These are phyloP conservation scores for Neurospora sp. DNA, from an alignment of 495 filamentous ascomycete genomes.

Conservation along the genomic window DNA sequence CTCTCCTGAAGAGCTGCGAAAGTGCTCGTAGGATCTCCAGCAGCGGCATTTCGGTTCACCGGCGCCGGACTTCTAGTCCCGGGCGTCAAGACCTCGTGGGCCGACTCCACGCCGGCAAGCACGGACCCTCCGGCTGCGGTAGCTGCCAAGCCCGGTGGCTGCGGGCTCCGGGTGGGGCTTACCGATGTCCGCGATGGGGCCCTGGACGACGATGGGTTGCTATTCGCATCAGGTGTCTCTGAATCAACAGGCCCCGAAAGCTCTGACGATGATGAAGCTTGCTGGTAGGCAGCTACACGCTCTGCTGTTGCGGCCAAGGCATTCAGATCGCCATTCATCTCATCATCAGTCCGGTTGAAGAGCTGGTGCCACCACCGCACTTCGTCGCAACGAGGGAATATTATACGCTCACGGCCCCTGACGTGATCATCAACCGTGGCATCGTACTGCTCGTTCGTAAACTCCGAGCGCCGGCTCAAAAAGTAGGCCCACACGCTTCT, in stretches of 20 bases:
- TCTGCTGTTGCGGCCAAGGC: constrained; percentile 27
- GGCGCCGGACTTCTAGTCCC: constrained; percentile 18
- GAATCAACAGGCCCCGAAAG: constrained; percentile 6
- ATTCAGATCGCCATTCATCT: constrained; percentile 76
- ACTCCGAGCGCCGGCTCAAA: constrained; percentile 64
- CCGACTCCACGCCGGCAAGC: constrained; percentile 29
- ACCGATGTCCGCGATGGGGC: constrained; percentile 6
- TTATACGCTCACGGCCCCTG: constrained; percentile 67
- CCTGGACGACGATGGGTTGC: constrained; percentile 15
- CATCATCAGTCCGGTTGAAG: constrained; percentile 73
- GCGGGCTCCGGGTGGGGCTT: constrained; percentile 20
- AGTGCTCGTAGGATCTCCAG: constrained; percentile 29
- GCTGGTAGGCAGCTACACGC: constrained; percentile 18
- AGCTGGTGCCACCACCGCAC: constrained; percentile 88
- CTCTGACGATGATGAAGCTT: constrained; percentile 7
- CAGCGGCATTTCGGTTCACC: constrained; percentile 31
- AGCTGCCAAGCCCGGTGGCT: constrained; percentile 23
- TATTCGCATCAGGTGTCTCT: constrained; percentile 3
- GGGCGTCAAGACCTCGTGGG: constrained; percentile 30
- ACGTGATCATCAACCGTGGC: constrained; percentile 63
- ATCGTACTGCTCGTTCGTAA: constrained; percentile 73
- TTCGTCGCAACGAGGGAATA: constrained; percentile 60
- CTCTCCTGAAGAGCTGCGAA: constrained; percentile 37
- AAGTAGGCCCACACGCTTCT: constrained; percentile 95
- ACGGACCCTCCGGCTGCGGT: constrained; percentile 27